Evolutionary conservation across 441 rosid genomes (phyloP).

Genomic region (Euphorbia schlechtendalii): DNA sequence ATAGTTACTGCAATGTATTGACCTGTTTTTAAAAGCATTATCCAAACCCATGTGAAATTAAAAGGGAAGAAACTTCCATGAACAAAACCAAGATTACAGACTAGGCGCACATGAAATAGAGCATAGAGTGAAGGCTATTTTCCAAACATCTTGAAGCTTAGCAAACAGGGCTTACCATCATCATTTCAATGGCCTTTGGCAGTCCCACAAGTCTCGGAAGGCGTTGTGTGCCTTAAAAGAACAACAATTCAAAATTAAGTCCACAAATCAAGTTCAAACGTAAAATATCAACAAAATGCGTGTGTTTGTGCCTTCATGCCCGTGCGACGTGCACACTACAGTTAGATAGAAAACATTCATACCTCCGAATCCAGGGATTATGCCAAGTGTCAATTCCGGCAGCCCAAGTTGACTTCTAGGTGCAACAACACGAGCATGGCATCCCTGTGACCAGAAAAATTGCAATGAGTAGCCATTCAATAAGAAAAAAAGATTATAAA

Average conservation of each 20-base stretch:
- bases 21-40: not conserved
- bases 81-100: not conserved
- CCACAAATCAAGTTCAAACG: constrained; percentile 10
- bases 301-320: not conserved
- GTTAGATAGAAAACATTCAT: constrained; percentile 10
- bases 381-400: constrained; percentile 88
- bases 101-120: not conserved
- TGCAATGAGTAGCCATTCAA: constrained; percentile 8
- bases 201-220: constrained; percentile 94
- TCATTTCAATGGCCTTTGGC: constrained; percentile 76
- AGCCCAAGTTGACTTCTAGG: constrained; percentile 80
- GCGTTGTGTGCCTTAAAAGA: constrained; percentile 78
- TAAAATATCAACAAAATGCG: constrained; percentile 8
- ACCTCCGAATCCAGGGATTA: constrained; percentile 98
- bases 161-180: constrained; percentile 51
- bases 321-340: not conserved
- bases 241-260: constrained; percentile 19
- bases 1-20: not conserved
- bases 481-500: not conserved
- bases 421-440: constrained; percentile 83
- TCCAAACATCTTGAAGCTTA: not conserved
- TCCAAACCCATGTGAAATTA: not conserved
- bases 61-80: not conserved
- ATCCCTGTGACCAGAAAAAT: constrained; percentile 42
- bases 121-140: not conserved